Evolutionary conservation across 208 protist genomes (phyloP), one percentile per base, ranked within the genome.

Genomic region (Trypanosomatidae sp.): DNA sequence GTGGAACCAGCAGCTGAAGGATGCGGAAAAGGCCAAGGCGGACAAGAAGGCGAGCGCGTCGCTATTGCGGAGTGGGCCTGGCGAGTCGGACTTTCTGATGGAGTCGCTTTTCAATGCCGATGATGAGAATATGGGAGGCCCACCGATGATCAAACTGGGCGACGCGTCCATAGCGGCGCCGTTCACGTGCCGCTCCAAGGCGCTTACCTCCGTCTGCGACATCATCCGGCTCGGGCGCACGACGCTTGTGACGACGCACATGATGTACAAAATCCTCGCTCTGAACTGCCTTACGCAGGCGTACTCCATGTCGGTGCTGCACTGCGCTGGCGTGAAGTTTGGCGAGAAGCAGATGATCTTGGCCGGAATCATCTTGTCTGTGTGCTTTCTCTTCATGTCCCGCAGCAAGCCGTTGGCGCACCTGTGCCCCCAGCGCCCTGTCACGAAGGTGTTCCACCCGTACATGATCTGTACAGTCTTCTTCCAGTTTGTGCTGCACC

Each of bases 191-290:
- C 91, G 90, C 68, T 97, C 90, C 49, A 95, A 92, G 82, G 91
- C 86, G 3, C 90, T 98, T 30, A 93, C 86, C 66, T 93, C 91
- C 22, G 88, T 95, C 12, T 94, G 86, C 64, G 90, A 99, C 79
- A 97, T 99, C 71, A 89, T 99, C 25, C 92, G 97, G 17, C 97
- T 99, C 65, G 98, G 98, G 43, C 88, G 99, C 66, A 99, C 92
- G 60, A 99, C 99, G 43, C 91, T 99, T 2, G 97, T 99, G 12
- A 99, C 98, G 13, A 99, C 98, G 43, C 87, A 99, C 66, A 98
- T 99, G 91, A 99, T 99, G 97, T 99, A 99, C 89, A 98, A 98
- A 76, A 99, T 99, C 65, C 91, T 99, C 17, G 99, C 99, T 9
- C 90, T 99, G 22, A 99, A 99, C 82, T 99, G 97, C 77, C 90